Percentiles rank a stretch among this genome's conserved stretches.
phyloP scores from a whole-genome alignment of 2,329 filamentous ascomycete genomes.

The Thermothelomyces thermophilus region DNA sequence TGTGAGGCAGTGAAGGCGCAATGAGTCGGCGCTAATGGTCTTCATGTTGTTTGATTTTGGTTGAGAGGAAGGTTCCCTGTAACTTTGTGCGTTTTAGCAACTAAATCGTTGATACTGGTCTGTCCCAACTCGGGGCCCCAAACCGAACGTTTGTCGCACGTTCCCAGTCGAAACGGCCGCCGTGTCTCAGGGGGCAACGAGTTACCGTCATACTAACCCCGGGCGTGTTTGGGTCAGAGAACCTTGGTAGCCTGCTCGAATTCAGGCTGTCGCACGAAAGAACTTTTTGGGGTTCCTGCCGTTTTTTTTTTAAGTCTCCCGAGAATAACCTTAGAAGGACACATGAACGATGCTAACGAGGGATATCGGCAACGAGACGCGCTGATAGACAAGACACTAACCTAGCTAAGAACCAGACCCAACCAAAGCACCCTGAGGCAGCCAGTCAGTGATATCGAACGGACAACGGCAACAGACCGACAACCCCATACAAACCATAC shows the following conservation, averaged over 20 bases:
- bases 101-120: background rate
- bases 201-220: too few species aligned
- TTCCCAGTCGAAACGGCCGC: too few species aligned
- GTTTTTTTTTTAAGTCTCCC: too few species aligned
- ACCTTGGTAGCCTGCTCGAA: too few species aligned
- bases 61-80: background rate
- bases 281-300: too few species aligned
- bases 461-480: background rate
- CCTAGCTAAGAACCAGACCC: constrained; percentile 1
- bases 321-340: background rate
- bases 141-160: too few species aligned
- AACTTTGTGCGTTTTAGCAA: background rate
- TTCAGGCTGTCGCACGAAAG: too few species aligned
- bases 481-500: constrained; percentile 1
- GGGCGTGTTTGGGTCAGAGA: too few species aligned
- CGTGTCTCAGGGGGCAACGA: too few species aligned
- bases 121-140: background rate
- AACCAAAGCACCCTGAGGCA: background rate
- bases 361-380: background rate
- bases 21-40: background rate
- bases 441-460: background rate
- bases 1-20: background rate
- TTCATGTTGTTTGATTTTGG: too few species aligned
- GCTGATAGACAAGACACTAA: constrained; percentile 7
- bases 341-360: background rate